Conservation (phyloP, 495 filamentous ascomycete species). For the Neurospora sp. region DNA sequence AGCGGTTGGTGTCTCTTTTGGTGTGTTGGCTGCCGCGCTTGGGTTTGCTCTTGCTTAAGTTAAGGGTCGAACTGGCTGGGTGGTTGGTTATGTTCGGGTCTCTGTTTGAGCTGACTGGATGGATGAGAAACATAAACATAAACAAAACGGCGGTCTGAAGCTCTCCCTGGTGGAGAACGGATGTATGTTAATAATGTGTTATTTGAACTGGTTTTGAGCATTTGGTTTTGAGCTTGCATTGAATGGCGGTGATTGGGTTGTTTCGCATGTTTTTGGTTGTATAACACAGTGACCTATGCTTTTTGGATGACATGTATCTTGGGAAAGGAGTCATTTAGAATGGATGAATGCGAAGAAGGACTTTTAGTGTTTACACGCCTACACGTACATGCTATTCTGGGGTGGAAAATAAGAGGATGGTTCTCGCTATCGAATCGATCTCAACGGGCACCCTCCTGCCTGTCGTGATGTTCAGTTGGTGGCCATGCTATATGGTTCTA, state of each 20-base stretch:
- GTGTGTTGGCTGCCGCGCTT: neutral
- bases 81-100: neutral
- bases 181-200: neutral
- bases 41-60: neutral
- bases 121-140: neutral
- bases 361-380: neutral
- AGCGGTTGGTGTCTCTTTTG: neutral
- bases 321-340: neutral
- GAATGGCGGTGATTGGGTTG: neutral
- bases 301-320: neutral
- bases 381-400: no score
- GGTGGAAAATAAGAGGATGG: no score
- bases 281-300: neutral
- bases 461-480: no score
- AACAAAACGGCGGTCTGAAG: neutral
- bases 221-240: neutral
- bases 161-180: neutral
- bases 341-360: neutral
- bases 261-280: neutral
- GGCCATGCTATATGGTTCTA: no score
- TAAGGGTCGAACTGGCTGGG: neutral
- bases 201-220: neutral
- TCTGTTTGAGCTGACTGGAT: neutral
- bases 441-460: no score
- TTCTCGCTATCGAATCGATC: no score